Conservation (phyloP, 2,329 filamentous ascomycete species). For the Aureobasidium sp. region DNA sequence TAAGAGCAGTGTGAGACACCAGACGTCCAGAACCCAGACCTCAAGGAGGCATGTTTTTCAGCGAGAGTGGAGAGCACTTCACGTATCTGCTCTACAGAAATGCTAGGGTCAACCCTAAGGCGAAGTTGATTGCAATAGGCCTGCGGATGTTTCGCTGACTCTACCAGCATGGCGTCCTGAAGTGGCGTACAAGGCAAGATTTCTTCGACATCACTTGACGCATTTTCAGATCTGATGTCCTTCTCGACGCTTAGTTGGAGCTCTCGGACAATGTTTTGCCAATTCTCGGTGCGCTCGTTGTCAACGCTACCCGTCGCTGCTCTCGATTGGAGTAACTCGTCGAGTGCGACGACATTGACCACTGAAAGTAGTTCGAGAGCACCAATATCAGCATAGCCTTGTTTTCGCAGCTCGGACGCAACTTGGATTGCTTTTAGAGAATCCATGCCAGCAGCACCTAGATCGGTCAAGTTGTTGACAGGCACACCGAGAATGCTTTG, state of each 20-base stretch:
- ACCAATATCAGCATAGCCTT: conserved; percentile 46
- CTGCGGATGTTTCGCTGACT: conserved; percentile 53
- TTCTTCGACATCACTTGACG: conserved; percentile 28
- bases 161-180: conserved; percentile 72
- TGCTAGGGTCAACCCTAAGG: conserved; percentile 45
- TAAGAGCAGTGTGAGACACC: conserved; percentile 42
- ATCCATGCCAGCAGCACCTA: conserved; percentile 56
- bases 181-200: conserved; percentile 61
- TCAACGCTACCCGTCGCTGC: background rate
- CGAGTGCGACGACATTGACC: conserved; percentile 37
- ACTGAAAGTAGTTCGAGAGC: conserved; percentile 57
- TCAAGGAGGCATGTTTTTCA: conserved; percentile 57
- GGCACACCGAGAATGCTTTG: conserved; percentile 19
- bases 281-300: background rate
- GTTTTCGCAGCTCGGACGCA: conserved; percentile 55
- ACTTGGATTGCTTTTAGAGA: conserved; percentile 58
- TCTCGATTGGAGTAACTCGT: background rate
- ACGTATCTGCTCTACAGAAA: conserved; percentile 18
- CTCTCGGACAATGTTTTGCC: background rate
- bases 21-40: conserved; percentile 63
- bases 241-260: background rate
- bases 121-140: conserved; percentile 76
- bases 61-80: conserved; percentile 46
- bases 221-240: background rate
- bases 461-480: conserved; percentile 31